phyloP scores from a whole-genome alignment of 495 filamentous ascomycete species.

The Aspergillus heteromorphus region DNA sequence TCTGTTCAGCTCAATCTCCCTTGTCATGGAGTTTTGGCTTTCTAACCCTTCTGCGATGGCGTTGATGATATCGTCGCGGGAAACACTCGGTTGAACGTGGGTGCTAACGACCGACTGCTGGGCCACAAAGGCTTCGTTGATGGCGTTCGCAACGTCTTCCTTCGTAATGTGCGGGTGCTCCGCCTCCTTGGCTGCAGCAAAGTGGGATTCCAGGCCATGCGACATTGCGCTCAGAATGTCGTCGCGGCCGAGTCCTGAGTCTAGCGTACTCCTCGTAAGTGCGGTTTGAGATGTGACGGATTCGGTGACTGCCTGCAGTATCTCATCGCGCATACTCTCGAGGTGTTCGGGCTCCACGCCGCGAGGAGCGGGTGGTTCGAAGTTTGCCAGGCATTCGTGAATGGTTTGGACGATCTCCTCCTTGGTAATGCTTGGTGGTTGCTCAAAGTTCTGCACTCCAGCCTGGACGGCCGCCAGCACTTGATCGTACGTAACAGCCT shows the following conservation, averaged over 20 bases:
- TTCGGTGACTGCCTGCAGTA: conserved; percentile 34
- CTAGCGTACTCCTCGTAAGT: conserved; percentile 41
- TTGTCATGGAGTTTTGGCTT: conserved; percentile 40
- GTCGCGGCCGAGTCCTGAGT: conserved; percentile 42
- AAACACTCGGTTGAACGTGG: conserved; percentile 26
- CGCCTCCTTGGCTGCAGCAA: conserved; percentile 32
- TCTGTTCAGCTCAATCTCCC: conserved; percentile 56
- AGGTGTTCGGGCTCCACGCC: conserved; percentile 27
- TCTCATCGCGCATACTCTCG: conserved; percentile 33
- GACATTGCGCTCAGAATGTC: conserved; percentile 43
- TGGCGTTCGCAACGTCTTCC: conserved; percentile 47
- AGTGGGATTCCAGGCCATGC: conserved; percentile 38
- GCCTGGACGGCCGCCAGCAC: conserved; percentile 77
- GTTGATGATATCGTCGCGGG: conserved; percentile 49
- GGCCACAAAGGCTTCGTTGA: conserved; percentile 49
- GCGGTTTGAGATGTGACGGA: conserved; percentile 40
- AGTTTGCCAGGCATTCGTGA: conserved; percentile 57
- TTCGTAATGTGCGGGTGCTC: conserved; percentile 37
- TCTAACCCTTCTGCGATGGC: conserved; percentile 55
- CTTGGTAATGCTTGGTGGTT: conserved; percentile 60
- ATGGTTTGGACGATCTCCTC: conserved; percentile 74
- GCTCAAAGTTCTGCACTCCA: conserved; percentile 71
- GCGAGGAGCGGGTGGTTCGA: conserved; percentile 15
- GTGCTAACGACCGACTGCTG: conserved; percentile 38
- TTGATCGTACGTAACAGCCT: conserved; percentile 66